A percentile compares a stretch with the other conserved stretches of the same genome.
Conservation (phyloP, 768 basidiomycete species). For the Leccinellum rugosiceps region DNA sequence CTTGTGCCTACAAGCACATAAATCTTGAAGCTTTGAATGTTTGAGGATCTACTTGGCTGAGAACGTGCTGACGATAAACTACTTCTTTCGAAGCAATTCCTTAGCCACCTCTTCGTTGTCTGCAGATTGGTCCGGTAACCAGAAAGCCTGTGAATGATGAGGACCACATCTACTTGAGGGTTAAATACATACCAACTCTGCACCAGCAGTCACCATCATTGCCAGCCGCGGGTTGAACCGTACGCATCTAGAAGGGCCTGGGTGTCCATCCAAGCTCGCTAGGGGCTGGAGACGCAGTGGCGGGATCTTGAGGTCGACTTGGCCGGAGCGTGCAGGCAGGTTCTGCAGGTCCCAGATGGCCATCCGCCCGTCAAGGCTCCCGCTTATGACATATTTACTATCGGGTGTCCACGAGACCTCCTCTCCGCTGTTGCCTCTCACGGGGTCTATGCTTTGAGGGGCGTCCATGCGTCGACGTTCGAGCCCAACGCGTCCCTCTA, state of each 20-base stretch:
- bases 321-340: conserved; percentile 49
- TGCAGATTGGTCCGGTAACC: conserved; percentile 63
- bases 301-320: conserved; percentile 51
- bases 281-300: conserved; percentile 52
- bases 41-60: neutral
- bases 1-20: neutral
- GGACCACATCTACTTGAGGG: neutral
- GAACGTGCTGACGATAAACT: neutral
- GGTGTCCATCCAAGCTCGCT: conserved; percentile 68
- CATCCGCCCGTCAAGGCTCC: conserved; percentile 83
- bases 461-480: conserved; percentile 57
- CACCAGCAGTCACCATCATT: conserved; percentile 85
- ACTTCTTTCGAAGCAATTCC: conserved; percentile 60
- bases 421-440: conserved; percentile 83
- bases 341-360: conserved; percentile 82
- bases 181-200: conserved; percentile 65
- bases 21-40: neutral
- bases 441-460: conserved; percentile 60
- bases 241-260: conserved; percentile 81
- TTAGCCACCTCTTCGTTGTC: conserved; percentile 71
- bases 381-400: conserved; percentile 84
- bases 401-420: conserved; percentile 95
- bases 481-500: conserved; percentile 81
- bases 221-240: conserved; percentile 85
- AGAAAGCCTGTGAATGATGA: conserved; percentile 50